A percentile compares a stretch with the other conserved stretches of the same genome.
These are phyloP conservation scores for Neocallimastix lanati DNA, from an alignment of 192 early-diverging fungal genomes.

Conservation along the genomic window DNA sequence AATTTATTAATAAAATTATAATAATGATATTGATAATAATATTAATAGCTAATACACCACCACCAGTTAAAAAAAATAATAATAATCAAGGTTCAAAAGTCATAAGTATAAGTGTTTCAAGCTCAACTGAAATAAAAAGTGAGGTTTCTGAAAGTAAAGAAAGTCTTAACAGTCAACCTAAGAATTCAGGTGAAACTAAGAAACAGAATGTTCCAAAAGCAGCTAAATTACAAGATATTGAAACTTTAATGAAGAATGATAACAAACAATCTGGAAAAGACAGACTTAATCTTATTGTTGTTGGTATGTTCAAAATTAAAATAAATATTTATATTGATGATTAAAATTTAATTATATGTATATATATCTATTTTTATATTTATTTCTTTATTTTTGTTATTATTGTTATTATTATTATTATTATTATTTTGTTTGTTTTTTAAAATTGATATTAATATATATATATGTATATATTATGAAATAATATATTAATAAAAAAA, in stretches of 20 bases:
- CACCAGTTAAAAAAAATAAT: not conserved
- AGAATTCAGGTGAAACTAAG: not conserved
- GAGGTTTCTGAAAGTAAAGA: not conserved
- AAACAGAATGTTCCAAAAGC: constrained; percentile 11
- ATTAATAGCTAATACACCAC: not conserved
- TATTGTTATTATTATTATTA: not conserved
- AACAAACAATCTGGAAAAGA: constrained; percentile 47
- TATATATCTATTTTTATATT: no score
- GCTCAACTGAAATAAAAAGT: constrained; percentile 9
- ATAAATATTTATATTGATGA: no score
- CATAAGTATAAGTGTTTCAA: constrained; percentile 1
- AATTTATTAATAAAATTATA: no score
- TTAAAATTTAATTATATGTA: no score
- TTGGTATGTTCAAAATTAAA: no score
- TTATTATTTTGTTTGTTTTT: not conserved
- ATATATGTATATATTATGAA: constrained; percentile 3
- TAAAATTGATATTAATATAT: not conserved
- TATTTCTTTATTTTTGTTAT: not conserved
- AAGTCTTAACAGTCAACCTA: constrained; percentile 2
- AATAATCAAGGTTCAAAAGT: not conserved
- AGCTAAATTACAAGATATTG: constrained; percentile 35
- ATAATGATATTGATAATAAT: not conserved
- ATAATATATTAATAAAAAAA: no score
- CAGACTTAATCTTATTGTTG: constrained; percentile 67
- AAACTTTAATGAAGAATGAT: constrained; percentile 46